These are phyloP conservation scores for Cryphonectria radicalis DNA, from an alignment of 2,329 filamentous ascomycete genomes.

Conservation along the genomic window DNA sequence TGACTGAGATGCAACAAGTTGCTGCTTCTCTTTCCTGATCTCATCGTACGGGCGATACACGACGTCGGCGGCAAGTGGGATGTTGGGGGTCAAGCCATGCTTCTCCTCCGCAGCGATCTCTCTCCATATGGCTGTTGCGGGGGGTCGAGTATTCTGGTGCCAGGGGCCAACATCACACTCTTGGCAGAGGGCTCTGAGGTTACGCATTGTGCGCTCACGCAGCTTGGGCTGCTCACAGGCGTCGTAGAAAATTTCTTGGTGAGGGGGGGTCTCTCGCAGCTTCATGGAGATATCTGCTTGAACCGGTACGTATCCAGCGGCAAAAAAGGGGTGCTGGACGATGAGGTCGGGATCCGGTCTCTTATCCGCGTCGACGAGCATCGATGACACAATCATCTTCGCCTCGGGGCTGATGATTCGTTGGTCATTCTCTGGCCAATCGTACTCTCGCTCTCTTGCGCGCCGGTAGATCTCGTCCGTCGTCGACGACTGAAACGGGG, in stretches of 20 bases:
- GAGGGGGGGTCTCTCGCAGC: conserved; percentile 61
- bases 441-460: conserved; percentile 73
- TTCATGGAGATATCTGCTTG: conserved; percentile 62
- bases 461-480: conserved; percentile 83
- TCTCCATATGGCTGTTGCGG: conserved; percentile 60
- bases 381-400: conserved; percentile 75
- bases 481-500: conserved; percentile 91
- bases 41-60: conserved; percentile 70
- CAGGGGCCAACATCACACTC: conserved; percentile 64
- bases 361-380: conserved; percentile 75
- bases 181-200: conserved; percentile 60
- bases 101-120: conserved; percentile 72
- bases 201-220: conserved; percentile 52
- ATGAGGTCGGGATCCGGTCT: conserved; percentile 78
- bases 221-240: conserved; percentile 50
- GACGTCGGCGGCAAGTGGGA: conserved; percentile 63
- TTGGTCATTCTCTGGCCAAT: conserved; percentile 72
- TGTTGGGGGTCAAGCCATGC: conserved; percentile 64
- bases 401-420: conserved; percentile 76
- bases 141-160: conserved; percentile 44
- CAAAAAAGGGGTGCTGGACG: conserved; percentile 80
- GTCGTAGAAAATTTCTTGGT: conserved; percentile 61
- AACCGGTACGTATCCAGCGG: conserved; percentile 72
- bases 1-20: conserved; percentile 27
- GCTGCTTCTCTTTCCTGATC: conserved; percentile 54